These are phyloP conservation scores for Globisporangium megalacanthum DNA, from an alignment of 352 stramenopile genomes.

Conservation along the genomic window DNA sequence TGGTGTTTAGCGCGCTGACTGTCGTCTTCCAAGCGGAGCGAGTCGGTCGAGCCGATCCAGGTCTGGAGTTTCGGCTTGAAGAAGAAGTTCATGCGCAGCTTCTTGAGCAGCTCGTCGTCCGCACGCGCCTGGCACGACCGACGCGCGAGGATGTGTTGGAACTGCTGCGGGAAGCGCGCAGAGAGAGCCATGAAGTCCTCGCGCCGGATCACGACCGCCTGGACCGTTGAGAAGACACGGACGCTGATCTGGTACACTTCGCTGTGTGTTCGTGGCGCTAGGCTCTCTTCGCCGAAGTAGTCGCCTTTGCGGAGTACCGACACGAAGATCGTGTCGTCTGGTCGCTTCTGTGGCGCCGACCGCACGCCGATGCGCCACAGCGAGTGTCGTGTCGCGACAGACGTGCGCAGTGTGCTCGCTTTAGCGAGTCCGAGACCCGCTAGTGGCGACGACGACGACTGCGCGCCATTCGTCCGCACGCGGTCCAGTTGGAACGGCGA, in stretches of 20 bases:
- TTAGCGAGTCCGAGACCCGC: not conserved
- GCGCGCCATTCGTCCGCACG: not conserved
- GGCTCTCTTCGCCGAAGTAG: slow-evolving; percentile 60
- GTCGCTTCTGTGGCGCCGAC: not conserved
- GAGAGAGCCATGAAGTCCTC: slow-evolving; percentile 35
- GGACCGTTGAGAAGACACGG: slow-evolving; percentile 42
- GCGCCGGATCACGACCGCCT: slow-evolving; percentile 39
- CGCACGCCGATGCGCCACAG: slow-evolving; percentile 8
- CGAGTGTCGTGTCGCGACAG: not conserved
- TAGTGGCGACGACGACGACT: no score
- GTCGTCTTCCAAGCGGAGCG: slow-evolving; percentile 33
- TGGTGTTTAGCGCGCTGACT: no score
- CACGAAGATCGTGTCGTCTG: slow-evolving; percentile 27
- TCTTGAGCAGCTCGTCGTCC: slow-evolving; percentile 17
- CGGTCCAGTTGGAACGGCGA: not conserved
- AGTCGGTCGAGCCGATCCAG: slow-evolving; percentile 38
- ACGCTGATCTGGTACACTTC: slow-evolving; percentile 55
- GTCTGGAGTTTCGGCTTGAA: slow-evolving; percentile 42
- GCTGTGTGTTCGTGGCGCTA: slow-evolving; percentile 14
- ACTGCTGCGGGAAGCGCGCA: slow-evolving; percentile 36
- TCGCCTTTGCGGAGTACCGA: slow-evolving; percentile 48
- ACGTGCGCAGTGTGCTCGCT: not conserved
- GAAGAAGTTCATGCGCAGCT: slow-evolving; percentile 41
- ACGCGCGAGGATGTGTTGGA: slow-evolving; percentile 18
- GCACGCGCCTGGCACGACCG: slow-evolving; percentile 9